phyloP scores from a whole-genome alignment of 23 red algal species.

The Gracilariopsis chorda region DNA sequence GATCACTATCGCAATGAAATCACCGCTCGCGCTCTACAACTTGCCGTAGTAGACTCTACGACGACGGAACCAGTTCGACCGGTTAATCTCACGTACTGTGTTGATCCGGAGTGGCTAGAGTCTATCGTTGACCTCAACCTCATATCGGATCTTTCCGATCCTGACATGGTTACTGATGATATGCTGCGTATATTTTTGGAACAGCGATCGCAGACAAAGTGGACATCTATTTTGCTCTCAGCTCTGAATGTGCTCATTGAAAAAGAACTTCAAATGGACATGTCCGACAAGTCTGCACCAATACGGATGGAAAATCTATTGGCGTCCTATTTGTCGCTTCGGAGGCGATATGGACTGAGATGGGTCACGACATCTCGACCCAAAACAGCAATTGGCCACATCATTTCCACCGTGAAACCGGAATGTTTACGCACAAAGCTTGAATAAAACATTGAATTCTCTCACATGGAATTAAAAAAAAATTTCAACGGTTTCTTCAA shows the following conservation, averaged over 20 bases:
- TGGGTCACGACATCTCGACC: too few species aligned
- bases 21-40: neutral
- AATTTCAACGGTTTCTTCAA: too few species aligned
- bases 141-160: neutral
- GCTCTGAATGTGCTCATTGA: neutral
- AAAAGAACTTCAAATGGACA: neutral
- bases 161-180: neutral
- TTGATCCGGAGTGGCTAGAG: neutral
- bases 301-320: neutral
- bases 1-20: neutral
- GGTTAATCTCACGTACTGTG: neutral
- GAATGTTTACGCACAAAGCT: too few species aligned
- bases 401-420: too few species aligned
- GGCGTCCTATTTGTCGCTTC: neutral
- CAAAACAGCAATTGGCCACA: too few species aligned
- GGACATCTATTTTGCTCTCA: neutral
- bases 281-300: neutral
- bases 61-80: neutral
- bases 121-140: neutral
- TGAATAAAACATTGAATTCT: too few species aligned
- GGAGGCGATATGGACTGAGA: neutral
- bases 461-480: neutral
- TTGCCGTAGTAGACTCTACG: neutral
- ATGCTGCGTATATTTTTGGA: neutral
- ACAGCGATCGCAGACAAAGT: neutral